Percentiles rank a stretch among this genome's conserved stretches.
Evolutionary conservation across 202 grass and related monocot genomes (phyloP).

Genomic region (Eragrostis tef): DNA sequence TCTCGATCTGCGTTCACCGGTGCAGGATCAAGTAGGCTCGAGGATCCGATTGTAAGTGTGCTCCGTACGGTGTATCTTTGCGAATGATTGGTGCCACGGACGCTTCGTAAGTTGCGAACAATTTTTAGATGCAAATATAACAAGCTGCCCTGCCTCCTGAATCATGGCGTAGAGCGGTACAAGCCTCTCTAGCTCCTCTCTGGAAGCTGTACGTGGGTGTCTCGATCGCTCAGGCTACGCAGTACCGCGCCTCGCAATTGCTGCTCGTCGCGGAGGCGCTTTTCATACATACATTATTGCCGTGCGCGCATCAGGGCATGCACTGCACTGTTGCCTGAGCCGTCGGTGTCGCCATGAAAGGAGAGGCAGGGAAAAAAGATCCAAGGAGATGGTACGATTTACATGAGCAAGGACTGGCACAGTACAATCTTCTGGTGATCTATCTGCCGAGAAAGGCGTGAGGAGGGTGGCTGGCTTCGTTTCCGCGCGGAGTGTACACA

Average conservation of each 20-base stretch:
- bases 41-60: slow-evolving; percentile 14
- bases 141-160: background rate
- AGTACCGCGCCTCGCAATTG: background rate
- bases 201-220: background rate
- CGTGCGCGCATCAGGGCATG: background rate
- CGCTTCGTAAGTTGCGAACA: background rate
- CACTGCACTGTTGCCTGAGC: slow-evolving; percentile 16
- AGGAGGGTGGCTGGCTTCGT: background rate
- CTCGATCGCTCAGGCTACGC: background rate
- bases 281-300: slow-evolving; percentile 15
- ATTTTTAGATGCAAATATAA: too few relatives aligned
- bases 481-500: background rate
- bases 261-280: background rate
- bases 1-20: slow-evolving; percentile 2
- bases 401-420: background rate
- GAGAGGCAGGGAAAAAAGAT: background rate
- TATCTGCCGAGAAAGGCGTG: background rate
- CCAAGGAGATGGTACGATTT: background rate
- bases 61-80: slow-evolving; percentile 30
- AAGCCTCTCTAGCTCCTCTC: background rate
- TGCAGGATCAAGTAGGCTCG: background rate
- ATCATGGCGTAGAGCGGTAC: background rate
- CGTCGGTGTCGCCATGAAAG: slow-evolving; percentile 16
- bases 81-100: slow-evolving; percentile 41
- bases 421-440: background rate